phyloP scores from a whole-genome alignment of 148 eudicot species.

The Agrostemma githago region DNA sequence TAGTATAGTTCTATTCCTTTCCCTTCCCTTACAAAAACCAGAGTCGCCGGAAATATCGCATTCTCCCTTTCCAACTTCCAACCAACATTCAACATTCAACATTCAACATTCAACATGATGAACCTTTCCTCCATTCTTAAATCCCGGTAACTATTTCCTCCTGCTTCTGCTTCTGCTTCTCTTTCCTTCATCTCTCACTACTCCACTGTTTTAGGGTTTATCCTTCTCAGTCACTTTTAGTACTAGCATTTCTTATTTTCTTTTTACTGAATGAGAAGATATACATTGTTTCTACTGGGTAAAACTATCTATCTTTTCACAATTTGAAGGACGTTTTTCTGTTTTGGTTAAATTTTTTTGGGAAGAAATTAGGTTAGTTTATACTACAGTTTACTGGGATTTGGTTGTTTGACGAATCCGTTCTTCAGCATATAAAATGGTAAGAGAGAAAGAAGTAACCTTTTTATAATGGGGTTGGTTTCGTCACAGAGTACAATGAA shows the following conservation, averaged over 20 bases:
- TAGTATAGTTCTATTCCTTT: no score
- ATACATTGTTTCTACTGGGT: no score
- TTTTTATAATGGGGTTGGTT: not conserved
- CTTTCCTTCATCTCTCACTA: no score
- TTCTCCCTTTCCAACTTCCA: no score
- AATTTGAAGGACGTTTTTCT: not conserved
- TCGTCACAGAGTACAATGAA: not conserved
- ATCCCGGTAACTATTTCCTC: slow-evolving; percentile 3
- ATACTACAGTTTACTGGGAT: not conserved
- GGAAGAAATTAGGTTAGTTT: no score
- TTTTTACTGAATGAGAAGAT: not conserved
- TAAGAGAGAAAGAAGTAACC: not conserved
- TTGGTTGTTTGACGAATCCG: not conserved
- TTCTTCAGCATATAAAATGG: not conserved
- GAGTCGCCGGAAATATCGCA: not conserved
- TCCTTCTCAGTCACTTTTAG: no score
- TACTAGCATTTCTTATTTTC: not conserved
- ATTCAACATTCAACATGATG: slow-evolving; percentile 12
- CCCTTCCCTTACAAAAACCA: slow-evolving; percentile 13
- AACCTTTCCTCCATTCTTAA: slow-evolving; percentile 18
- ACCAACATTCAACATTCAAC: not conserved
- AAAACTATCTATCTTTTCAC: no score
- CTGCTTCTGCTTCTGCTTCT: not conserved
- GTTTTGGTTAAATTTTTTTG: no score
- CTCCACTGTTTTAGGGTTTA: no score